A percentile compares a stretch with the other conserved stretches of the same genome.
Conservation (phyloP, 805 yeast genomes). For the Ogataea salicorniae region DNA sequence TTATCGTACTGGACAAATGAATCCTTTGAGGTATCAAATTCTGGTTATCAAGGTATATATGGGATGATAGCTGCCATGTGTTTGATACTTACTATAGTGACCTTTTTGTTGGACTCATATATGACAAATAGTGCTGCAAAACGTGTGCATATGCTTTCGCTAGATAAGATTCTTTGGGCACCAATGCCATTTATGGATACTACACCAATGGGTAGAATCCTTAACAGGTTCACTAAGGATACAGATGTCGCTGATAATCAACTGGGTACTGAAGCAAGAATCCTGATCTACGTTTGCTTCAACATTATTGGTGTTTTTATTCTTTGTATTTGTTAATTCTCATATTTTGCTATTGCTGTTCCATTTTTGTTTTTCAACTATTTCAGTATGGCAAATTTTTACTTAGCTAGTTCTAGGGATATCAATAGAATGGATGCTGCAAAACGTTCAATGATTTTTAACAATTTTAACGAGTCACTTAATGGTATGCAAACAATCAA, state of each 20-base stretch:
- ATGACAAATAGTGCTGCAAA: slow-evolving; percentile 50
- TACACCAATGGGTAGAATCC: slow-evolving; percentile 80
- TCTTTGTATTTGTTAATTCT: slow-evolving; percentile 44
- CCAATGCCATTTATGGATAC: slow-evolving; percentile 83
- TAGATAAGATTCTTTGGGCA: slow-evolving; percentile 56
- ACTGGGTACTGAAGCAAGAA: slow-evolving; percentile 61
- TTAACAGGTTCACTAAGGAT: slow-evolving; percentile 83
- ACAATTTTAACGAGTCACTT: slow-evolving; percentile 44
- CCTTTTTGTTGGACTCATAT: slow-evolving; percentile 44
- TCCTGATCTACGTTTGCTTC: slow-evolving; percentile 48
- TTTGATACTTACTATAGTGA: slow-evolving; percentile 36
- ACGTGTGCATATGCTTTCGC: slow-evolving; percentile 54
- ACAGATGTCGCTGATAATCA: slow-evolving; percentile 80
- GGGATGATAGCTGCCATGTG: slow-evolving; percentile 51
- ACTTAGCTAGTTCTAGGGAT: slow-evolving; percentile 45
- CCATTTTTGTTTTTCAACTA: slow-evolving; percentile 44
- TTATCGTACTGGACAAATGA: slow-evolving; percentile 70
- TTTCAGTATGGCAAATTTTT: slow-evolving; percentile 35
- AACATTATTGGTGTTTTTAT: slow-evolving; percentile 26
- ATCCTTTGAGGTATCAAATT: slow-evolving; percentile 41
- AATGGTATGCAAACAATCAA: slow-evolving; percentile 45
- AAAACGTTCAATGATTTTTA: slow-evolving; percentile 44
- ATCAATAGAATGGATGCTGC: slow-evolving; percentile 44
- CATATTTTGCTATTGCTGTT: slow-evolving; percentile 50
- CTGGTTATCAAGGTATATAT: slow-evolving; percentile 67